Percentiles rank a stretch among this genome's conserved stretches.
phyloP scores from a whole-genome alignment of 768 basidiomycete species.

The Mycena albidolilacea region DNA sequence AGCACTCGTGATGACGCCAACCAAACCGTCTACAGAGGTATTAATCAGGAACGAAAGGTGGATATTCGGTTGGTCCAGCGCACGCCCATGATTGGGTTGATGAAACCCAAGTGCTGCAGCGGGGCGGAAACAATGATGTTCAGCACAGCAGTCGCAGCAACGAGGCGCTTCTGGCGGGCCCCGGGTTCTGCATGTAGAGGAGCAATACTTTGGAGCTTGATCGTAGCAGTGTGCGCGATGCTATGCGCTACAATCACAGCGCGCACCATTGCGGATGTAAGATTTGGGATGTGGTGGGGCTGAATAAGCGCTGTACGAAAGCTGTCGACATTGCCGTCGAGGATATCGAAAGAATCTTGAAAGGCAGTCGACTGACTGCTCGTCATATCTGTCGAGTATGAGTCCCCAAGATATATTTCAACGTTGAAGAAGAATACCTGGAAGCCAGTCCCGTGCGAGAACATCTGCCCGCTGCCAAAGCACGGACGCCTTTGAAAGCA shows the following conservation, averaged over 20 bases:
- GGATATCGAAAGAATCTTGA: conserved; percentile 33
- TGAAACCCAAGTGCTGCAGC: conserved; percentile 37
- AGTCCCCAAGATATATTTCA: not conserved
- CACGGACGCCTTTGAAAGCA: conserved; percentile 23
- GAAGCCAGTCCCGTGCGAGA: conserved; percentile 11
- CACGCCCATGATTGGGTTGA: conserved; percentile 51
- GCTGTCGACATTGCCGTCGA: conserved; percentile 42
- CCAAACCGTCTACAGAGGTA: conserved; percentile 19
- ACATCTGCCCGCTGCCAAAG: conserved; percentile 27
- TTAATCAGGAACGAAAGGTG: not conserved
- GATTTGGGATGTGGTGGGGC: conserved; percentile 6
- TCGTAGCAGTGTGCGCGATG: conserved; percentile 52
- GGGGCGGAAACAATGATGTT: conserved; percentile 40
- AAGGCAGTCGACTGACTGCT: not conserved
- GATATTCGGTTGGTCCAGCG: conserved; percentile 7
- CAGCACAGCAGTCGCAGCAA: conserved; percentile 38
- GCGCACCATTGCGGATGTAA: conserved; percentile 13
- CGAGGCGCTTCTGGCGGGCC: conserved; percentile 40
- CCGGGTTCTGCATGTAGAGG: conserved; percentile 39
- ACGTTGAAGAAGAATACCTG: conserved; percentile 3
- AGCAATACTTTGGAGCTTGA: conserved; percentile 52
- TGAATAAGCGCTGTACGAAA: conserved; percentile 35
- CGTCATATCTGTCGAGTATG: not conserved
- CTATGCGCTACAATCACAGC: conserved; percentile 50
- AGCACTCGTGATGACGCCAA: conserved; percentile 6